Evolutionary conservation across 345 rosid genomes (phyloP), one percentile per base, ranked within the genome.

Genomic region (Eucalyptus grandis): DNA sequence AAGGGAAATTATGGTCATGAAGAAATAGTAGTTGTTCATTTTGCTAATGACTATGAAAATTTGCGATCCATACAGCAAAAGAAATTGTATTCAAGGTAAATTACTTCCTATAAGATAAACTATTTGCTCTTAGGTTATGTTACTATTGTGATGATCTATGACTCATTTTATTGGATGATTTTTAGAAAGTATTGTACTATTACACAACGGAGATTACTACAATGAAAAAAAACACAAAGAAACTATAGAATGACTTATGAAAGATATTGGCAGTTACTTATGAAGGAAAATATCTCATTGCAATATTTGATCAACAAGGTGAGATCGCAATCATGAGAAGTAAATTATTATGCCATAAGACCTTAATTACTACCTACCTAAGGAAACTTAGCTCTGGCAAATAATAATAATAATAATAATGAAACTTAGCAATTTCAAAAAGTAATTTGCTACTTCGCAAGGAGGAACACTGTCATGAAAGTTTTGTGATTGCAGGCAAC

Each of bases 161-260:
- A 53, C 30, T 56, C 14, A 10, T 22, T 56, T 56, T 56, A 1
- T 56, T 0, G 1, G 3, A 21, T 22, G 60, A 56, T 2, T 56
- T 1, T 2, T 56, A 24, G 2, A 56, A 56, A 9, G 30, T 56
- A 56, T 0, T 9, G 0, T 56, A 24, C 14, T 56, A 24, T 56
- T 0, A 0, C 62, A 56, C 62, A 56, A 22, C 0, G 0, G 2
- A 56, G 30, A 56, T 2, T 56, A 56, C 62, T 56, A 56, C 3
- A 22, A 56, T 56, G 62, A 56, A 56, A 65, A n/a, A 30, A 40
- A 0, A 65, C n/a, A 12, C 6, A 30, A 26, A 27, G 1, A 62
- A 65, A 65, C 10, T 65, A 14, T 65, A 7, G 21, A 65, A 30
- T 30, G 72, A 14, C 19, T 65, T 15, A 14, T 7, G 17, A 65